These are phyloP conservation scores for Pleurotus platypus DNA, from an alignment of 768 basidiomycete species.

Conservation along the genomic window DNA sequence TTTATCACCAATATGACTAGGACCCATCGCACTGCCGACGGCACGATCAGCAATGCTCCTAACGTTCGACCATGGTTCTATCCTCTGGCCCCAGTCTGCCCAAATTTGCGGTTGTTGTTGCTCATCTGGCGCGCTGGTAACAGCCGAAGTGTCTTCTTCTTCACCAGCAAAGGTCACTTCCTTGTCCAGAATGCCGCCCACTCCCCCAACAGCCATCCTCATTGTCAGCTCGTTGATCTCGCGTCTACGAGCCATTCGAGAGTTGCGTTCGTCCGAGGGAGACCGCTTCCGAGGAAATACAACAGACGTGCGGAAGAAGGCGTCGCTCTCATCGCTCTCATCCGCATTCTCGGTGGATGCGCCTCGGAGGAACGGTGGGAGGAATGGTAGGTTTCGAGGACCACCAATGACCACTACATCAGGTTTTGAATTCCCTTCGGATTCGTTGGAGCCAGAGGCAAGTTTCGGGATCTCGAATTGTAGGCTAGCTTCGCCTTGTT, in stretches of 20 bases:
- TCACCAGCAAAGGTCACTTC: slow-evolving; percentile 9
- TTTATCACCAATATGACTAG: slow-evolving; percentile 24
- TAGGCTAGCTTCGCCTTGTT: slow-evolving; percentile 55
- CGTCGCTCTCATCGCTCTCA: slow-evolving; percentile 23
- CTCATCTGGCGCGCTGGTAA: slow-evolving; percentile 2
- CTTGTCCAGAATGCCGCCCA: slow-evolving; percentile 62
- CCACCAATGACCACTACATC: slow-evolving; percentile 51
- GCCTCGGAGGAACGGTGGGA: slow-evolving; percentile 16
- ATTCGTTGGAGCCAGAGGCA: slow-evolving; percentile 29
- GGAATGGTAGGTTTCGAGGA: slow-evolving; percentile 28
- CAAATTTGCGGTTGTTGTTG: slow-evolving; percentile 32
- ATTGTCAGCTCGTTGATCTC: slow-evolving; percentile 81
- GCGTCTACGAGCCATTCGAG: slow-evolving; percentile 57
- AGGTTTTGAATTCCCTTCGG: slow-evolving; percentile 30
- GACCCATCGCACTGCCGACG: slow-evolving; percentile 43
- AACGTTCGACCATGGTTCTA: slow-evolving; percentile 70
- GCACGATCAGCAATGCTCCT: slow-evolving; percentile 74
- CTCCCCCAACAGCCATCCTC: slow-evolving; percentile 76
- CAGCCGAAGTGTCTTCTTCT: slow-evolving; percentile 10
- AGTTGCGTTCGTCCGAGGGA: slow-evolving; percentile 45
- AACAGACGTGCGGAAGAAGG: slow-evolving; percentile 66
- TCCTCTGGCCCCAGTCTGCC: slow-evolving; percentile 65
- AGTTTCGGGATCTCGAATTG: slow-evolving; percentile 63
- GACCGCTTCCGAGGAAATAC: slow-evolving; percentile 65
- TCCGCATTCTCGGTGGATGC: slow-evolving; percentile 17